A percentile compares a stretch with the other conserved stretches of the same genome.
Evolutionary conservation across 768 basidiomycete species (phyloP).

Genomic region (Pleurotus cornucopiae): DNA sequence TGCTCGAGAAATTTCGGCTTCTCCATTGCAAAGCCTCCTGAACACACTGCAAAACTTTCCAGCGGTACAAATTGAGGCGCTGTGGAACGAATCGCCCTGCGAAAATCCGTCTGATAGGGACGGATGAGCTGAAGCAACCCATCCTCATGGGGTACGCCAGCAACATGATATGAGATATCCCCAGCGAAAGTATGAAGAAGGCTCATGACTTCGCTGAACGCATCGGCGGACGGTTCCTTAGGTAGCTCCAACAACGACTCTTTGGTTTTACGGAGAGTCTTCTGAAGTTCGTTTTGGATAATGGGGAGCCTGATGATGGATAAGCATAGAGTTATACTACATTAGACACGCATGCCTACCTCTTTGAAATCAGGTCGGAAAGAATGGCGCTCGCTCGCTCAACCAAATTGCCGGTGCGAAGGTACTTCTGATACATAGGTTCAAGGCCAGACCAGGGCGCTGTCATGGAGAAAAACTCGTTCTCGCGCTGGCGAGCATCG

Average conservation of each 20-base stretch:
- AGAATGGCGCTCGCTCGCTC: constrained; percentile 55
- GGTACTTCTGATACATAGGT: constrained; percentile 40
- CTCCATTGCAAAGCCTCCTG: constrained; percentile 12
- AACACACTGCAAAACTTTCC: constrained; percentile 14
- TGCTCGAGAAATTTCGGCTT: constrained; percentile 29
- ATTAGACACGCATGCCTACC: constrained; percentile 30
- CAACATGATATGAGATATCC: constrained; percentile 40
- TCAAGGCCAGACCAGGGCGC: constrained; percentile 56
- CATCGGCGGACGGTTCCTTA: constrained; percentile 48
- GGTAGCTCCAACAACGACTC: constrained; percentile 31
- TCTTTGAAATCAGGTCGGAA: constrained; percentile 56
- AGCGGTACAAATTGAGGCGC: constrained; percentile 59
- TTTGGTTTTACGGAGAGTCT: constrained; percentile 35
- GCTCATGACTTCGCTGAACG: constrained; percentile 50
- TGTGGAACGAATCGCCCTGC: constrained; percentile 41
- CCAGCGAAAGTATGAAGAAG: constrained; percentile 43
- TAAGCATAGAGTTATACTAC: no score
- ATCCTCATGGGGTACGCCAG: constrained; percentile 46
- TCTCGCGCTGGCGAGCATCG: constrained; percentile 55
- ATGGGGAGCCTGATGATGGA: constrained; percentile 46
- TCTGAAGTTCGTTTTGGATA: constrained; percentile 55
- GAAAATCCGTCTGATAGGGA: constrained; percentile 44
- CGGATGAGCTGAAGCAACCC: constrained; percentile 58
- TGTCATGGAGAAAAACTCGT: constrained; percentile 48
- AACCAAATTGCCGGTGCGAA: constrained; percentile 55